Conservation (phyloP, 2,329 filamentous ascomycete genomes). For the Cordyceps farinosa region DNA sequence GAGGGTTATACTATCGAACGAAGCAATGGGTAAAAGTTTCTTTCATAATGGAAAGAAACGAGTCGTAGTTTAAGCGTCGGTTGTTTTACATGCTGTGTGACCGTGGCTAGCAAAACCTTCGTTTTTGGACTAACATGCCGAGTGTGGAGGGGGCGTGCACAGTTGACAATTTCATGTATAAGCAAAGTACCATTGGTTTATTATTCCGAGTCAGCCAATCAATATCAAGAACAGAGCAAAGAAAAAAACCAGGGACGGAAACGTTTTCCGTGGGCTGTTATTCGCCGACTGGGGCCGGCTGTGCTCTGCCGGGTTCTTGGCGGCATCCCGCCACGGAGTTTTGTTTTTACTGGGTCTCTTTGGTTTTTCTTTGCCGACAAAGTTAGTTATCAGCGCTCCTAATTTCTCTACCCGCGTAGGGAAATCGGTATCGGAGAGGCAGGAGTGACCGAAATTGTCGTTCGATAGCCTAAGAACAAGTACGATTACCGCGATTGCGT, state of each 20-base stretch:
- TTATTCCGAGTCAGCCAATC: neutral
- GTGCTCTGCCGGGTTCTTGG: neutral
- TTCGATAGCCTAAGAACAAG: neutral
- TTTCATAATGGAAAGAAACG: too few relatives aligned
- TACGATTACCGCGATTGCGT: neutral
- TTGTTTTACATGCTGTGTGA: too few relatives aligned
- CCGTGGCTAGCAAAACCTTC: too few relatives aligned
- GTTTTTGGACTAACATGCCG: too few relatives aligned
- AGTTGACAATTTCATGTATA: neutral
- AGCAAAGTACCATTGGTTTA: neutral
- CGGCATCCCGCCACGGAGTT: neutral
- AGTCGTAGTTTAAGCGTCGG: too few relatives aligned
- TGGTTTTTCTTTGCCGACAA: neutral
- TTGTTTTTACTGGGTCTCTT: neutral
- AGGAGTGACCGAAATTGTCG: neutral
- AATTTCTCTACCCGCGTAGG: neutral
- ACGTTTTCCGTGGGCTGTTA: neutral
- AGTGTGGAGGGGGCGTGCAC: neutral
- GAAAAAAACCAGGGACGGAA: neutral
- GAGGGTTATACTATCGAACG: too few relatives aligned
- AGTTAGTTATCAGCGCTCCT: neutral
- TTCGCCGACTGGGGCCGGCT: slow-evolving; percentile 1
- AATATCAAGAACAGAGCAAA: neutral
- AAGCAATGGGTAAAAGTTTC: too few relatives aligned
- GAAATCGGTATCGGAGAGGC: neutral